Conservation (phyloP, 345 rosid genomes). For the Heritiera fomes region DNA sequence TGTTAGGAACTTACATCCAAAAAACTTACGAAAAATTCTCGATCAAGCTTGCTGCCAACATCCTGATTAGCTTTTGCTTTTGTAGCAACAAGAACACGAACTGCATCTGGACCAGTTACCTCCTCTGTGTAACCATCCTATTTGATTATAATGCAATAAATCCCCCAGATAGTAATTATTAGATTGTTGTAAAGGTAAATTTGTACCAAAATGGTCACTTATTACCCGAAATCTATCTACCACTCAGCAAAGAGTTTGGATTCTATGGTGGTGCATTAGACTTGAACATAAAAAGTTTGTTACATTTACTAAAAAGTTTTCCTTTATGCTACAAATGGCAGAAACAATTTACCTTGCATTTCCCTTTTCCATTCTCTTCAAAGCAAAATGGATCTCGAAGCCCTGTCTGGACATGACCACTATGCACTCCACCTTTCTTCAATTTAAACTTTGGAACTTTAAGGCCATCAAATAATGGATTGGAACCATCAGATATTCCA, state of each 20-base stretch:
- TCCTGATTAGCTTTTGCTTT: constrained; percentile 63
- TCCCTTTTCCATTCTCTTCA: constrained; percentile 58
- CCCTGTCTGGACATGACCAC: constrained; percentile 85
- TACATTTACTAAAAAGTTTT: neutral
- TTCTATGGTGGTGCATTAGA: neutral
- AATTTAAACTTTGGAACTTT: constrained; percentile 63
- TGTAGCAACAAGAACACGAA: constrained; percentile 75
- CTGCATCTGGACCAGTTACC: constrained; percentile 55
- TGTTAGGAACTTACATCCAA: constrained; percentile 60
- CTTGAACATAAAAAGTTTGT: neutral
- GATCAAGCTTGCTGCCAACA: constrained; percentile 47
- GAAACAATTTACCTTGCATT: constrained; percentile 63
- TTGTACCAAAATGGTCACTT: neutral
- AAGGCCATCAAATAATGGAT: constrained; percentile 68
- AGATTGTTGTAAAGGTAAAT: neutral
- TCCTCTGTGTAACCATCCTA: constrained; percentile 89
- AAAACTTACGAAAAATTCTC: constrained; percentile 73
- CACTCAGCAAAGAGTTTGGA: neutral
- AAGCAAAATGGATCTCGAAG: constrained; percentile 69
- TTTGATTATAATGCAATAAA: constrained; percentile 8
- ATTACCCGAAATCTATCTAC: neutral
- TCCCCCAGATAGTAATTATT: neutral
- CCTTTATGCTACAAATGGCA: neutral
- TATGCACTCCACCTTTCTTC: constrained; percentile 63
- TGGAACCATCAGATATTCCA: constrained; percentile 68